Percentiles rank a stretch among this genome's conserved stretches.
phyloP scores from a whole-genome alignment of 2,329 filamentous ascomycete genomes.

The Aspergillus sp. region DNA sequence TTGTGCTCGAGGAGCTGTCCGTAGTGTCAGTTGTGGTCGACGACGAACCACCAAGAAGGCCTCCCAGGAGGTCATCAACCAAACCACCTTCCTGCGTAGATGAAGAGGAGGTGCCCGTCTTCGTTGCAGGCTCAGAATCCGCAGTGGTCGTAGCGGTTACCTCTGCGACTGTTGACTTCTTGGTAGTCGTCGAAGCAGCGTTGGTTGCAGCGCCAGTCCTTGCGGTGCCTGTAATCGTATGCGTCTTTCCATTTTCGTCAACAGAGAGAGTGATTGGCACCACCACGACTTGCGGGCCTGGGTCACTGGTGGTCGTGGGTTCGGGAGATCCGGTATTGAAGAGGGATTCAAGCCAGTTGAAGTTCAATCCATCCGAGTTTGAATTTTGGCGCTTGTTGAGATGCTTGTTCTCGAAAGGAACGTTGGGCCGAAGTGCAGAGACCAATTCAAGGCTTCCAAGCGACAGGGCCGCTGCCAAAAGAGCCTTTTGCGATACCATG shows the following conservation, averaged over 20 bases:
- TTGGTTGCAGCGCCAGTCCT: constrained; percentile 13
- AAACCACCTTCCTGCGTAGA: not conserved
- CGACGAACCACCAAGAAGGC: not conserved
- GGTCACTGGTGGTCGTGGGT: constrained; percentile 8
- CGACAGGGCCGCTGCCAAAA: constrained; percentile 39
- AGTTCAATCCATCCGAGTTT: not conserved
- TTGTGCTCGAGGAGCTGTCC: not conserved
- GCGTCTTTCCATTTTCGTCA: constrained; percentile 29
- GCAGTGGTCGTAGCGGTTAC: constrained; percentile 12
- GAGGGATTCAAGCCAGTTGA: constrained; percentile 11
- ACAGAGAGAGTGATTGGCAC: constrained; percentile 29
- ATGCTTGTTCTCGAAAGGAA: constrained; percentile 31
- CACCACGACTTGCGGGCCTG: constrained; percentile 21
- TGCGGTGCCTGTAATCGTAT: constrained; percentile 27
- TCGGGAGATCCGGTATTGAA: not conserved
- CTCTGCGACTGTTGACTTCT: constrained; percentile 10
- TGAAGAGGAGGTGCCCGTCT: not conserved
- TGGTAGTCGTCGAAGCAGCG: constrained; percentile 21
- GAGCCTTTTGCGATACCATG: constrained; percentile 36
- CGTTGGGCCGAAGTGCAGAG: constrained; percentile 38
- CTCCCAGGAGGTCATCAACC: constrained; percentile 1
- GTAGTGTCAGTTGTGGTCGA: not conserved
- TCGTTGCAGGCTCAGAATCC: constrained; percentile 4
- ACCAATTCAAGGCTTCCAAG: constrained; percentile 40
- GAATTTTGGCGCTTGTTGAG: constrained; percentile 35